phyloP scores from a whole-genome alignment of 257 asterid genomes.

The Scutellaria minor region DNA sequence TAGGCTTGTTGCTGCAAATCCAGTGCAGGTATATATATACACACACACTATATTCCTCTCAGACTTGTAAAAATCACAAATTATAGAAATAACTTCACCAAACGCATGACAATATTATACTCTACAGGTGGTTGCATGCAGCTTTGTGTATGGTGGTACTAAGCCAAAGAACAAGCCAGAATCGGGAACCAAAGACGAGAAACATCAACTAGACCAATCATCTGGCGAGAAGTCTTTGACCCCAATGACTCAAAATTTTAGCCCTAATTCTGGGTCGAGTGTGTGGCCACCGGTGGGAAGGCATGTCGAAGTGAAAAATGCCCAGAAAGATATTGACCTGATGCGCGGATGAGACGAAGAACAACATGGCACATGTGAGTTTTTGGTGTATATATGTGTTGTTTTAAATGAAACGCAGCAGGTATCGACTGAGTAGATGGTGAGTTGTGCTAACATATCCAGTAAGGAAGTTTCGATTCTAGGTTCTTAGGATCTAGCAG shows the following conservation, averaged over 20 bases:
- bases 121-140: constrained; percentile 77
- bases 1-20: constrained; percentile 63
- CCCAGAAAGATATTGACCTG: constrained; percentile 79
- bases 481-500: constrained; percentile 42
- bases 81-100: too few species aligned
- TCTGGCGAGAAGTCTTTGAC: constrained; percentile 51
- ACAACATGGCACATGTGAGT: constrained; percentile 48
- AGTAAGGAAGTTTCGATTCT: constrained; percentile 42
- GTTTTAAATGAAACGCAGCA: constrained; percentile 61
- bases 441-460: constrained; percentile 51
- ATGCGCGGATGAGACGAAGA: constrained; percentile 66
- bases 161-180: constrained; percentile 64
- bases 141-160: constrained; percentile 72
- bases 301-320: constrained; percentile 46
- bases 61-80: too few species aligned
- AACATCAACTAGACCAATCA: constrained; percentile 39
- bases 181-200: constrained; percentile 45
- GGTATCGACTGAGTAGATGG: constrained; percentile 40
- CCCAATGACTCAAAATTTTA: constrained; percentile 47
- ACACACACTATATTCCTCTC: neutral
- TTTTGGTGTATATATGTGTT: constrained; percentile 59
- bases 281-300: constrained; percentile 68
- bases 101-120: too few species aligned
- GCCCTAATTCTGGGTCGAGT: constrained; percentile 49
- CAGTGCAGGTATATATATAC: constrained; percentile 61